phyloP scores from a whole-genome alignment of 306 rosid species.

The Aeschynomene evenia region DNA sequence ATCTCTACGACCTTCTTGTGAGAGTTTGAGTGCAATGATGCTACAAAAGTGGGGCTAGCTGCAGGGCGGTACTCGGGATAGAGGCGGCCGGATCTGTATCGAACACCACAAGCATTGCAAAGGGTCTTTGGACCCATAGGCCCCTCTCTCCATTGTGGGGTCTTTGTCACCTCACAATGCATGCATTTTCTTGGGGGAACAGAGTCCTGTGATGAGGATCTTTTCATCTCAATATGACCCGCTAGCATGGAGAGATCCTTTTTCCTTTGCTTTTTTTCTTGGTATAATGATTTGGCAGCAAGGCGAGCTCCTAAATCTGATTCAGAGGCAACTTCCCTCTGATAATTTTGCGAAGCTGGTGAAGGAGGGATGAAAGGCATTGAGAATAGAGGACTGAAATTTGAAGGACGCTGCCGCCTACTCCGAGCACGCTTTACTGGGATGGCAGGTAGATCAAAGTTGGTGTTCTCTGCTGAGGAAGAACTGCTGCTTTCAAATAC shows the following conservation, averaged over 20 bases:
- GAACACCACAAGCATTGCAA: constrained; percentile 91
- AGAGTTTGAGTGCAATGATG: constrained; percentile 70
- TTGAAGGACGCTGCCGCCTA: constrained; percentile 55
- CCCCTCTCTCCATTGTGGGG: constrained; percentile 95
- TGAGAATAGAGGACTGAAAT: constrained; percentile 30
- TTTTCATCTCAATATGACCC: constrained; percentile 33
- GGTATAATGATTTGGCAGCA: constrained; percentile 30
- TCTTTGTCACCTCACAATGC: constrained; percentile 70
- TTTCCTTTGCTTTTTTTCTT: constrained; percentile 40
- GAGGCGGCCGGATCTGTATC: constrained; percentile 85
- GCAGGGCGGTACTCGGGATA: constrained; percentile 86
- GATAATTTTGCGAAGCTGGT: constrained; percentile 22
- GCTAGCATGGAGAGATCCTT: constrained; percentile 39
- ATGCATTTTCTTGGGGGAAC: constrained; percentile 49
- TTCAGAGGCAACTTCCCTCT: constrained; percentile 30
- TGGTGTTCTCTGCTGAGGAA: constrained; percentile 52
- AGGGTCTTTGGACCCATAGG: constrained; percentile 87
- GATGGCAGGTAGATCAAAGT: constrained; percentile 33
- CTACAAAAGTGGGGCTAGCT: constrained; percentile 71
- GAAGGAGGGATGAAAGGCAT: constrained; percentile 28
- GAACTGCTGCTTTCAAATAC: constrained; percentile 69
- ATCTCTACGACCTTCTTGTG: constrained; percentile 87
- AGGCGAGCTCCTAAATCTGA: constrained; percentile 31
- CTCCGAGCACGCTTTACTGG: constrained; percentile 62
- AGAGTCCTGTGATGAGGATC: constrained; percentile 25